A percentile compares a stretch with the other conserved stretches of the same genome.
phyloP scores from a whole-genome alignment of 495 filamentous ascomycete species.

The Acidiella bohemica region DNA sequence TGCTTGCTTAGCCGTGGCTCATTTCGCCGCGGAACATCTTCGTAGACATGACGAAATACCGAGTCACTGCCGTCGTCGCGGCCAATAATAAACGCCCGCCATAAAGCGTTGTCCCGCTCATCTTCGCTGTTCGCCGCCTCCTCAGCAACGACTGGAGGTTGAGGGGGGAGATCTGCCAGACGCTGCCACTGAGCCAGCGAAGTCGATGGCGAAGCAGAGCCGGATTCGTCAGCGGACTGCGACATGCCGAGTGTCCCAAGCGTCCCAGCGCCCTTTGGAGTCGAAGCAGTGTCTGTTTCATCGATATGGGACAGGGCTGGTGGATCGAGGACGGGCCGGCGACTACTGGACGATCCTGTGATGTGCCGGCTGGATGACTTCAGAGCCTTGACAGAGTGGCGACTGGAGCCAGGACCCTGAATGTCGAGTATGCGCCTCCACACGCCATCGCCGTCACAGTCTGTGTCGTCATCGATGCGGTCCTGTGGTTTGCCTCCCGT shows the following conservation, averaged over 20 bases:
- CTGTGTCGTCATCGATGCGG: conserved; percentile 4
- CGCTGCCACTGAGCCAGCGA: conserved; percentile 3
- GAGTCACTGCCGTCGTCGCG: conserved; percentile 3
- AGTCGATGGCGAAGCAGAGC: conserved; percentile 3
- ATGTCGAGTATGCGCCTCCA: conserved; percentile 11
- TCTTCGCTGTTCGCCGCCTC: neutral
- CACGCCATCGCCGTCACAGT: conserved; percentile 2
- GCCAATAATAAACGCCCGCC: conserved; percentile 13
- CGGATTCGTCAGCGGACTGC: neutral
- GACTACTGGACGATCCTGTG: neutral
- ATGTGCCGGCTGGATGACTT: conserved; percentile 8
- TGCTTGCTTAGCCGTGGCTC: too few species aligned
- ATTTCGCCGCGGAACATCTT: neutral
- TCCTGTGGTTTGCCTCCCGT: neutral
- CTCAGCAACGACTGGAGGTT: too few species aligned
- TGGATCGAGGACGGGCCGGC: neutral
- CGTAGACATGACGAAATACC: neutral
- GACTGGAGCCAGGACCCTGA: conserved; percentile 1
- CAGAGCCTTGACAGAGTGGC: conserved; percentile 8
- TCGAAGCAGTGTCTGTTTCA: neutral
- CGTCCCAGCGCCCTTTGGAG: conserved; percentile 2
- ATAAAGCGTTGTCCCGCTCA: conserved; percentile 6
- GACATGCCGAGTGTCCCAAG: too few species aligned
- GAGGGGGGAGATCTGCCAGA: conserved; percentile 5
- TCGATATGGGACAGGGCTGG: neutral